Evolutionary conservation across 1,284 basidiomycete genomes (phyloP), one percentile per base, ranked within the genome.

Genomic region (Ganoderma multipileum): DNA sequence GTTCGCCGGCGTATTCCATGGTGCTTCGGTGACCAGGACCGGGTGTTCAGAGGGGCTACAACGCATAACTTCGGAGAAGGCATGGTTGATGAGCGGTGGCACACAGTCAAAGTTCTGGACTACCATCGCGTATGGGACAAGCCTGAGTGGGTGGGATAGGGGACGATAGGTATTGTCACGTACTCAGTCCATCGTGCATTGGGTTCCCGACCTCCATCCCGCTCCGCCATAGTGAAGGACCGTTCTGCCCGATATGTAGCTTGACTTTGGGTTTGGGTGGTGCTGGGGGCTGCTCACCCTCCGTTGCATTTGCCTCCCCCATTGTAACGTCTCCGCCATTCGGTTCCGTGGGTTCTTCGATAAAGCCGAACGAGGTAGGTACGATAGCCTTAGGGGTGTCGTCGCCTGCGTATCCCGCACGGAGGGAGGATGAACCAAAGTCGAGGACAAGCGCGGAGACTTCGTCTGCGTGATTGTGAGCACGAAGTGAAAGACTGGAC

Each of bases 351-450:
- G 62, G 38, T 9, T 76, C 74, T 14, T 75, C 70, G 38, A 72
- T 87, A 81, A 92, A 97, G 30, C 96, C 97, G 81, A 96, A 99
- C 65, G 90, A 88, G 0, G 96, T 94, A 1, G 98, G 95, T 69
- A 98, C 89, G 70, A 99, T 90, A 33, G 94, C 92, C 80, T 96
- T 96, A 38, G 98, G 98, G 18, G 94, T 90, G 78, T 99, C 98
- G 81, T 99, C 97, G 62, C 98, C 98, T 20, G 98, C 97, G 80
- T 97, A 98, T 60, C 98, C 98, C 28, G 95, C 96, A 77, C 97
- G 92, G 68, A 96, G 85, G 23, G 95, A 93, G 60, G 94, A 93
- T 47, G 94, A 87, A 60, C 98, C 98, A 77, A 98, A 93, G 83
- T 99, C 98, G 65, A 99, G 84, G 47, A 99, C 98, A 66, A 99